Base-by-base conservation (phyloP, 169 alveolate genomes). In the Plasmodium ovale region DNA sequence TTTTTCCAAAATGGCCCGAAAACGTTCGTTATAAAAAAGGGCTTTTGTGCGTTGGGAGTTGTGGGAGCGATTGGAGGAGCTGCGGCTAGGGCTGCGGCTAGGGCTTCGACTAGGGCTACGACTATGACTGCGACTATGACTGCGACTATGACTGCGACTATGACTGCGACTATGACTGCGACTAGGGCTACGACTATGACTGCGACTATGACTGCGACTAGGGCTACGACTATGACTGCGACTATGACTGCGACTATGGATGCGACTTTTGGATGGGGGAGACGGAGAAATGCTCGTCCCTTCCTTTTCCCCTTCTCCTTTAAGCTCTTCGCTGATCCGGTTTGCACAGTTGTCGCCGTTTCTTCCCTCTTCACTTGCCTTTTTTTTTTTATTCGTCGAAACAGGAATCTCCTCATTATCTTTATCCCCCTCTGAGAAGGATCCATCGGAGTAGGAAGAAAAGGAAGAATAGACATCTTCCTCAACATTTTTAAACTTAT, bases 381-480 rank as follows among this genome's bases (percentile, higher is more conserved):
- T 21, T 23, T 37, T 29, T 12, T 54, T 71, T 53, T 16, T 25
- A 16, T 25, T 51, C 10, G 29, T 6, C 19, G 9, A 37, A 12
- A 33, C 37, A 14, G 12, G 12, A 14, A 31, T 31, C 33, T 42
- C 62, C 29, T 10, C 14, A 35, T 35, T 35, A 35, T 35, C 29
- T 1, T 3, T 21, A 64, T 27, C 0, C 16, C 9, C n/a, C 4
- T n/a, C 44, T 12, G n/a, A 56, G 14, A 68, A 64, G 9, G 67
- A 47, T 0, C 23, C 14, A 1, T 79, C 82, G 3, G 89, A 79
- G 27, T 79, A 79, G 2, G 89, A 79, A 23, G 72, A 68, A 56
- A 79, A 79, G 1, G 89, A 79, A 6, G 89, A 79, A 29, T 79
- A 79, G 33, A 64, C 25, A 47, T 79, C 4, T 39, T 79, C 89